Conservation (phyloP, 495 filamentous ascomycete genomes). For the Penicillium mononematosum region DNA sequence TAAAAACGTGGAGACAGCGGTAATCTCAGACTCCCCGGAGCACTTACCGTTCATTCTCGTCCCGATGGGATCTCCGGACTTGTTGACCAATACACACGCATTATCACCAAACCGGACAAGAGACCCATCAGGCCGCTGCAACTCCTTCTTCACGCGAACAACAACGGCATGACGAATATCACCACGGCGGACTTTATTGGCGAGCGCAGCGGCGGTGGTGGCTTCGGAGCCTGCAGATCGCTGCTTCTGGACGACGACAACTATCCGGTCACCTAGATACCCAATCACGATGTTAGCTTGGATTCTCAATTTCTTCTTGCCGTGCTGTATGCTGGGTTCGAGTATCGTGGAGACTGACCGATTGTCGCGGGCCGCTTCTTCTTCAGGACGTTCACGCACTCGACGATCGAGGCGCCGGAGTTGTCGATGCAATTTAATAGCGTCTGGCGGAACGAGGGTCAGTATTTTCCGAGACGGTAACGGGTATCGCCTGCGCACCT, state of each 20-base stretch:
- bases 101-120: slow-evolving; percentile 95
- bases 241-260: slow-evolving; percentile 97
- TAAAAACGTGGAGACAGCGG: neutral
- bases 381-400: slow-evolving; percentile 88
- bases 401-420: slow-evolving; percentile 95
- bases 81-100: slow-evolving; percentile 96
- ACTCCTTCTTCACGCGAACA: slow-evolving; percentile 84
- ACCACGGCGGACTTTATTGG: slow-evolving; percentile 91
- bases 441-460: slow-evolving; percentile 57
- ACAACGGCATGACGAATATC: slow-evolving; percentile 97
- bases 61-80: slow-evolving; percentile 92
- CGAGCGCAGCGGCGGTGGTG: slow-evolving; percentile 55
- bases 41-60: slow-evolving; percentile 79
- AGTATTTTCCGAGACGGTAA: neutral
- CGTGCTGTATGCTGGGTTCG: neutral
- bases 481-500: slow-evolving; percentile 54
- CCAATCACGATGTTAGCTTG: slow-evolving; percentile 9
- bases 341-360: slow-evolving; percentile 55
- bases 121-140: slow-evolving; percentile 81
- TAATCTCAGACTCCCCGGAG: neutral
- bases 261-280: slow-evolving; percentile 82
- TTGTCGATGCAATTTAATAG: slow-evolving; percentile 99
- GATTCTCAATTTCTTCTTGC: neutral
- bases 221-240: slow-evolving; percentile 69
- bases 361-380: slow-evolving; percentile 89